phyloP scores from a whole-genome alignment of 2,329 filamentous ascomycete genomes.

The Orbilia blumenaviensis region DNA sequence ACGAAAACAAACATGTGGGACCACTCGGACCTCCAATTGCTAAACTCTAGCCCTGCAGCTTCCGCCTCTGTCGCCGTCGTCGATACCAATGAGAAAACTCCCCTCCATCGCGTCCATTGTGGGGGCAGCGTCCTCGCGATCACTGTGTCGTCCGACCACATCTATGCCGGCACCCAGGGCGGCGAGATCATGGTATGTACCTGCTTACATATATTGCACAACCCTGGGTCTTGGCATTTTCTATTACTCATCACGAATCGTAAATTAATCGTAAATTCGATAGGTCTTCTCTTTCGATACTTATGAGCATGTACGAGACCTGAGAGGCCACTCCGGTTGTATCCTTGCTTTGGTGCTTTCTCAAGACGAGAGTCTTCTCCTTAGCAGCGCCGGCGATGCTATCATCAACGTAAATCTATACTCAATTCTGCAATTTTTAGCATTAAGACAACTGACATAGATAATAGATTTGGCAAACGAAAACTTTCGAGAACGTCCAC shows the following conservation, averaged over 20 bases:
- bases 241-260: background rate
- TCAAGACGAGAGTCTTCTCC: slow-evolving; percentile 76
- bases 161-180: slow-evolving; percentile 92
- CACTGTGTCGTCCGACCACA: slow-evolving; percentile 78
- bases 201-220: background rate
- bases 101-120: slow-evolving; percentile 50
- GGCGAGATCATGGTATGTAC: slow-evolving; percentile 79
- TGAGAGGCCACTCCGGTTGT: slow-evolving; percentile 90
- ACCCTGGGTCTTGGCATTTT: background rate
- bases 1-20: slow-evolving; percentile 24
- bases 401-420: slow-evolving; percentile 76
- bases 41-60: slow-evolving; percentile 39
- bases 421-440: slow-evolving; percentile 4
- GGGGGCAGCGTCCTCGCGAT: slow-evolving; percentile 72
- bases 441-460: background rate
- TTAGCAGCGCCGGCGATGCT: slow-evolving; percentile 92
- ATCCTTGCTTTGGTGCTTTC: slow-evolving; percentile 86
- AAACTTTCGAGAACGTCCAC: slow-evolving; percentile 78
- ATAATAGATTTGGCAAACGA: slow-evolving; percentile 82
- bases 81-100: slow-evolving; percentile 42
- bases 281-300: slow-evolving; percentile 85
- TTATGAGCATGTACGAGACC: slow-evolving; percentile 78
- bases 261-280: slow-evolving; percentile 16
- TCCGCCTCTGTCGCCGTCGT: slow-evolving; percentile 35
- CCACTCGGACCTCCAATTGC: slow-evolving; percentile 36